Evolutionary conservation across 495 filamentous ascomycete species (phyloP).

Genomic region (Neurospora sublineolata): DNA sequence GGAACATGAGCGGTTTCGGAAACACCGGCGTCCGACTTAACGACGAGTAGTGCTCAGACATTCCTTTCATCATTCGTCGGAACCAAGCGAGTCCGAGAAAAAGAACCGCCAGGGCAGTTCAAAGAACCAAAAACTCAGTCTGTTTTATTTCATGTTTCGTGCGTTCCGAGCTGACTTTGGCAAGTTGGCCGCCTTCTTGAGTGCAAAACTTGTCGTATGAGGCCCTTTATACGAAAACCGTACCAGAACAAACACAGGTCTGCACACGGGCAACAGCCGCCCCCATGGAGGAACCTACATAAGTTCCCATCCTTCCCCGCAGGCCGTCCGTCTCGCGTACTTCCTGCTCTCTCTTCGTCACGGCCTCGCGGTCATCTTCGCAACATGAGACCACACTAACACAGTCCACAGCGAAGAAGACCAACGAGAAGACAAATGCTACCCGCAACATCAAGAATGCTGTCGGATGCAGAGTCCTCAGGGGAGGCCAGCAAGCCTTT

Average conservation of each 20-base stretch:
- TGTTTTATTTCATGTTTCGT: neutral
- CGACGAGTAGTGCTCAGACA: constrained; percentile 8
- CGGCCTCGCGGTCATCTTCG: neutral
- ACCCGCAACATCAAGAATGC: neutral
- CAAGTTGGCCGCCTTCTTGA: too few species aligned
- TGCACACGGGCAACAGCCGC: too few species aligned
- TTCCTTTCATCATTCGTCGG: too few species aligned
- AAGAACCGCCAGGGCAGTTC: neutral
- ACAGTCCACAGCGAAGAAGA: neutral
- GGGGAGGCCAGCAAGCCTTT: neutral
- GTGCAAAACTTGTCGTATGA: too few species aligned
- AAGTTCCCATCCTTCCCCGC: neutral
- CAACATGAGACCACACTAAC: neutral
- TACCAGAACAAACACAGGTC: too few species aligned
- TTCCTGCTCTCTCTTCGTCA: neutral
- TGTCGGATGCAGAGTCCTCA: too few species aligned
- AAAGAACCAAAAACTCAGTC: neutral
- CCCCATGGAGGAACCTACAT: neutral
- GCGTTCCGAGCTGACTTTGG: too few species aligned
- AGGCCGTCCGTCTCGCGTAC: neutral
- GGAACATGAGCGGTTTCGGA: constrained; percentile 25
- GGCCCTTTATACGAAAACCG: too few species aligned
- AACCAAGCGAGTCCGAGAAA: too few species aligned
- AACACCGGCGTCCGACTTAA: constrained; percentile 20
- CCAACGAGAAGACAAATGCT: neutral